Percentiles rank a stretch among this genome's conserved stretches.
Conservation (phyloP, 805 yeast species). For the Crinitomyces ghanaensis region DNA sequence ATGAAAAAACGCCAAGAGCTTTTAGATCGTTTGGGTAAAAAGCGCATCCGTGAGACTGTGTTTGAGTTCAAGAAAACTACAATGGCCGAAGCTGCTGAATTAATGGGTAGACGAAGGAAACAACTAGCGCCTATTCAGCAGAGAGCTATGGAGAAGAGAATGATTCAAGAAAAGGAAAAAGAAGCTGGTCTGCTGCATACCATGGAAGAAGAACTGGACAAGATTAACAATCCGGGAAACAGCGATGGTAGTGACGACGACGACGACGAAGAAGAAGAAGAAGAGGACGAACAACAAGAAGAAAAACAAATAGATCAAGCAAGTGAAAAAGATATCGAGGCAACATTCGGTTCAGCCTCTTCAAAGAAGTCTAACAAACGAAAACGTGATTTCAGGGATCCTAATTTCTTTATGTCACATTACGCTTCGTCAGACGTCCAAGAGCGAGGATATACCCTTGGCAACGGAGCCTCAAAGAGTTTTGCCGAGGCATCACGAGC, state of each 20-base stretch:
- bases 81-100: slow-evolving; percentile 41
- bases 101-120: slow-evolving; percentile 77
- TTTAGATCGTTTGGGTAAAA: slow-evolving; percentile 56
- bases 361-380: slow-evolving; percentile 27
- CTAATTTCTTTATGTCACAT: slow-evolving; percentile 72
- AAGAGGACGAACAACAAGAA: slow-evolving; percentile 29
- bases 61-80: slow-evolving; percentile 63
- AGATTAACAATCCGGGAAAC: background rate
- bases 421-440: slow-evolving; percentile 78
- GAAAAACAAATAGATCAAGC: slow-evolving; percentile 25
- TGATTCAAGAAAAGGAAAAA: slow-evolving; percentile 8
- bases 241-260: slow-evolving; percentile 1
- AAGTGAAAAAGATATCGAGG: slow-evolving; percentile 29
- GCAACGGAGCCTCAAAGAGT: background rate
- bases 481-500: slow-evolving; percentile 75
- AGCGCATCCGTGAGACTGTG: slow-evolving; percentile 77
- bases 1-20: slow-evolving; percentile 63
- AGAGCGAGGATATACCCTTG: slow-evolving; percentile 57
- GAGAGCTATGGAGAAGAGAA: slow-evolving; percentile 46
- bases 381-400: slow-evolving; percentile 55
- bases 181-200: slow-evolving; percentile 6
- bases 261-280: slow-evolving; percentile 15
- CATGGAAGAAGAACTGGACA: slow-evolving; percentile 7
- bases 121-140: slow-evolving; percentile 84
- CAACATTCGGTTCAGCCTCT: slow-evolving; percentile 34